Evolutionary conservation across 345 rosid species (phyloP).

Genomic region (Moricandia arvensis): DNA sequence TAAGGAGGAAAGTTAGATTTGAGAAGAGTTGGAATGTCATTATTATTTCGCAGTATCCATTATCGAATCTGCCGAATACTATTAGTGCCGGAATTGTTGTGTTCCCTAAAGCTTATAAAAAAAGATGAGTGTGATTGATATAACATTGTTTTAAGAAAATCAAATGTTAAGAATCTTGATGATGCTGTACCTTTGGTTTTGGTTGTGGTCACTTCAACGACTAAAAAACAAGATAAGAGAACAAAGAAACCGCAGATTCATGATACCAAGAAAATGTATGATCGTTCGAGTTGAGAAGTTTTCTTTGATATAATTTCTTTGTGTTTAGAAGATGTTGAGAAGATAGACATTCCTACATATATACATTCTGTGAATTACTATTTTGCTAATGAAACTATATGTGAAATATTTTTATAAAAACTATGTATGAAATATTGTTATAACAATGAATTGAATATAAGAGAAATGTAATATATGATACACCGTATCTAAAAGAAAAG

Average conservation of each 20-base stretch:
- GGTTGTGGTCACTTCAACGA: neutral
- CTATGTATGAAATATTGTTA: neutral
- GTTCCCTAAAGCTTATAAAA: neutral
- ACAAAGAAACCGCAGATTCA: conserved; percentile 6
- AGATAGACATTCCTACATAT: neutral
- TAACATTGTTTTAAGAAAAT: neutral
- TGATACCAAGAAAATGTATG: neutral
- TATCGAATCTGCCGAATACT: conserved; percentile 38
- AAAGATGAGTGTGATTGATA: neutral
- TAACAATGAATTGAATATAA: neutral
- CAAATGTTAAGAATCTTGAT: neutral
- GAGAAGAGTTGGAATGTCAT: conserved; percentile 21
- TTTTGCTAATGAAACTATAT: neutral
- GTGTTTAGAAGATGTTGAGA: conserved; percentile 9
- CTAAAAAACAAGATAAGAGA: neutral
- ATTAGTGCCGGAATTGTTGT: conserved; percentile 26
- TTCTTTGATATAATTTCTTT: neutral
- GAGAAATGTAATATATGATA: neutral
- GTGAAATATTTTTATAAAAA: neutral
- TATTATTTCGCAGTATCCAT: conserved; percentile 37
- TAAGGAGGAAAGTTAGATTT: conserved; percentile 24
- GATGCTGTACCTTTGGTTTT: conserved; percentile 5
- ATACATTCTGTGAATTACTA: neutral
- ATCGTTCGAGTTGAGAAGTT: neutral
- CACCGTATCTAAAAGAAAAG: neutral